Percentiles rank a stretch among this genome's conserved stretches.
Evolutionary conservation across 805 yeast species (phyloP).

Genomic region (Candida incommunis): DNA sequence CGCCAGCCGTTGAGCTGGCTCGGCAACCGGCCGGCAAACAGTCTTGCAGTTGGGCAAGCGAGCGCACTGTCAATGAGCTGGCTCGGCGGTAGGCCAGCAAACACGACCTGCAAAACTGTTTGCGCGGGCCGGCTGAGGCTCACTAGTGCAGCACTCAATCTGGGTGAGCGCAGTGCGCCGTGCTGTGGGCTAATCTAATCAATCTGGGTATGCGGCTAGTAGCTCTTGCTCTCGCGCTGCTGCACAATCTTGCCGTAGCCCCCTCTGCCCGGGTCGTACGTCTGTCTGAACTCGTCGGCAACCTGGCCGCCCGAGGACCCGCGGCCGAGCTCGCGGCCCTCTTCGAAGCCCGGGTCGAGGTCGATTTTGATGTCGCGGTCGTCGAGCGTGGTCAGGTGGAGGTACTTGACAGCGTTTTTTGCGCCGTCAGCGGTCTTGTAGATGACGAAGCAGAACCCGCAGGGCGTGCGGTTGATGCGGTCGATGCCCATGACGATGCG

Average conservation of each 20-base stretch:
- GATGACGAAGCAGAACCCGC: slow-evolving; percentile 91
- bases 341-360: slow-evolving; percentile 89
- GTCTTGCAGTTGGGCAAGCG: too few species aligned
- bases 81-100: too few species aligned
- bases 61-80: too few species aligned
- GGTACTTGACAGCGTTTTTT: slow-evolving; percentile 65
- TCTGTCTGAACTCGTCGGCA: slow-evolving; percentile 44
- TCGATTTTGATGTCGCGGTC: slow-evolving; percentile 74
- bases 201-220: too few species aligned
- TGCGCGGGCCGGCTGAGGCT: too few species aligned
- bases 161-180: too few species aligned
- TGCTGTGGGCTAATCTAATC: too few species aligned
- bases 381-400: slow-evolving; percentile 72
- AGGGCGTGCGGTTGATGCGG: slow-evolving; percentile 79
- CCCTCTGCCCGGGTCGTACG: slow-evolving; percentile 31
- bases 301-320: slow-evolving; percentile 91
- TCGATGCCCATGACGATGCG: slow-evolving; percentile 91
- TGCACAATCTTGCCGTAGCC: slow-evolving; percentile 22
- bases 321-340: slow-evolving; percentile 92
- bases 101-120: too few species aligned
- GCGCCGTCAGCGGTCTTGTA: slow-evolving; percentile 59
- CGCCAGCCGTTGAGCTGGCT: too few species aligned
- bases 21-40: too few species aligned
- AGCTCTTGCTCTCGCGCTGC: not conserved
- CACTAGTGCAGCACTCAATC: too few species aligned